Base-by-base conservation (phyloP, 768 basidiomycete genomes). In the Aureoboletus auriporus region DNA sequence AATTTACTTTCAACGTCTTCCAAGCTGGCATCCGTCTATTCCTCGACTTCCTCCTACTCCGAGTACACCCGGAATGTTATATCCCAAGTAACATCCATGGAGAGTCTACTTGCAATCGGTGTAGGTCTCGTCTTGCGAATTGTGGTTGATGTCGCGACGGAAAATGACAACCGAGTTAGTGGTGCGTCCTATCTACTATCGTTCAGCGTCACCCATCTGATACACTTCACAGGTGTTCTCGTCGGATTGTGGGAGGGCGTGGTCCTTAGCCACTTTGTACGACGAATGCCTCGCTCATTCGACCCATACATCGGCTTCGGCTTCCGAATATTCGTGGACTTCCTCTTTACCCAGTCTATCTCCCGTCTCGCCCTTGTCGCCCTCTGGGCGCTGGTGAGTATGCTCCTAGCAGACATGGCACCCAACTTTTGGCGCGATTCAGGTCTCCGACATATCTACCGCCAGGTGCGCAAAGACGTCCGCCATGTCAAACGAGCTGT, bases 211-310 rank as follows among this genome's bases (percentile, higher is more conserved):
- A 2, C 29, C 33, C 50, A 36, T 26, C 45, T 55, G 16, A 55
- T 33, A 11, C 28, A 30, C 33, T 31, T 28, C 62, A 79, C 46
- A 77, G 80, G 82, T 14, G 80, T 82, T 12, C 74, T 89, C 48
- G 72, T 90, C 45, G 88, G 87, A 8, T 70, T 89, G 16, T 89
- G 86, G 85, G 87, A 89, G 66, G 86, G 88, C 41, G 76, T 85
- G 23, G 79, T 88, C 33, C 71, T 87, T 47, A 77, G 80, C 35
- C 87, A 89, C 56, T 88, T 86, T 63, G 65, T 86, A 53, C 76
- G 76, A 51, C 84, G 84, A 61, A 75, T 75, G 66, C 84, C 85
- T 29, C 60, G 49, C 46, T 86, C 86, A 1, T 71, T 74, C 47
- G 86, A 89, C 64, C 86, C 86, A 8, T 86, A 82, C 64, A 67